These are phyloP conservation scores for Halocafeteria seosinensis DNA, from an alignment of 108 stramenopile genomes.

Conservation along the genomic window DNA sequence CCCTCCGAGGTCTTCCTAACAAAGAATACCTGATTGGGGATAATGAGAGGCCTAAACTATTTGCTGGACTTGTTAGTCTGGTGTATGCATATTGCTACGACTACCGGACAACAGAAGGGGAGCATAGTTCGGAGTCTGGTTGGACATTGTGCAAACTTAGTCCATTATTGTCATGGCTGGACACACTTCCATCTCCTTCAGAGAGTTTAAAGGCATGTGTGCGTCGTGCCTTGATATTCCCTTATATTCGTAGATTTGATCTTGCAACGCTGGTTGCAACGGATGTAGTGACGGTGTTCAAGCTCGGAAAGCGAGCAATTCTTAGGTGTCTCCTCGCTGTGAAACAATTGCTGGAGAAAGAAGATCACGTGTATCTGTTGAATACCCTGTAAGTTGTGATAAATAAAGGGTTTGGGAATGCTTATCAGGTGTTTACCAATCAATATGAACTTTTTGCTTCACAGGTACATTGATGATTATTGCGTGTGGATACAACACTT, in stretches of 20 bases:
- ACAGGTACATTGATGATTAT: too few relatives aligned
- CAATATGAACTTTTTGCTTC: too few relatives aligned
- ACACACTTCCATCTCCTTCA: neutral
- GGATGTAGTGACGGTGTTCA: neutral
- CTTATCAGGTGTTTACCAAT: too few relatives aligned
- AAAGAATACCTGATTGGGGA: neutral
- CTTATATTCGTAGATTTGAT: neutral
- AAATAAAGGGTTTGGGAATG: too few relatives aligned
- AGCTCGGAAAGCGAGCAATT: neutral
- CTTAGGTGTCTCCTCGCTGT: constrained; percentile 6
- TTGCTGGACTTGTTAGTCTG: neutral
- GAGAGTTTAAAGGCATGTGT: neutral
- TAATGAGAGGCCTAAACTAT: neutral
- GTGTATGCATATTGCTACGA: constrained; percentile 10
- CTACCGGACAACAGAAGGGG: constrained; percentile 6
- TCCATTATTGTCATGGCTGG: constrained; percentile 10
- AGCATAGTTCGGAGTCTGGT: constrained; percentile 14
- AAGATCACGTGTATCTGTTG: constrained; percentile 3
- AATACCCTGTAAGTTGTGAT: too few relatives aligned
- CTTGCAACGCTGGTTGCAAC: neutral
- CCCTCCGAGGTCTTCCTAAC: neutral
- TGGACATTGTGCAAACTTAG: constrained; percentile 12
- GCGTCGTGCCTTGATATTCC: neutral
- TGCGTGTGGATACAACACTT: too few relatives aligned
- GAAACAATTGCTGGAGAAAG: constrained; percentile 1